phyloP scores from a whole-genome alignment of 768 basidiomycete genomes.

The Calocybe cyanea region DNA sequence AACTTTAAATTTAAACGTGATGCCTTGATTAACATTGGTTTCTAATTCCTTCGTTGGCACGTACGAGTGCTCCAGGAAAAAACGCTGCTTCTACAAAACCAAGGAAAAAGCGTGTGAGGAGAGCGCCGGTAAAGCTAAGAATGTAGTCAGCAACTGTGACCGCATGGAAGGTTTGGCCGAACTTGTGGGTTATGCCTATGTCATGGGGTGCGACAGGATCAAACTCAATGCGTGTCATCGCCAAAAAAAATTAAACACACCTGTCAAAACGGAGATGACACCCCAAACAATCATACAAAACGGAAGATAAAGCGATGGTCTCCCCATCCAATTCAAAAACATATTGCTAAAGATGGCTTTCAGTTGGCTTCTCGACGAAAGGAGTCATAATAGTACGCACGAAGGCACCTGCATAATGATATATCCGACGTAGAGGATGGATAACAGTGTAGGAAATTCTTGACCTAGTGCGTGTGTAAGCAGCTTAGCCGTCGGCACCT shows the following conservation, averaged over 20 bases:
- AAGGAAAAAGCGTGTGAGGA: conserved; percentile 70
- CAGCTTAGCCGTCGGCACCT: background rate
- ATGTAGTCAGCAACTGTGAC: background rate
- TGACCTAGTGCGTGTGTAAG: conserved; percentile 16
- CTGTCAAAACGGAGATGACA: conserved; percentile 44
- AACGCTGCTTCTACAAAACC: conserved; percentile 74
- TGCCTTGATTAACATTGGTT: background rate
- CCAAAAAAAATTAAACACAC: conserved; percentile 23
- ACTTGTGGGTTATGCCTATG: conserved; percentile 20
- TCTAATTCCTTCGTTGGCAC: conserved; percentile 11
- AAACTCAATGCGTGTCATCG: background rate
- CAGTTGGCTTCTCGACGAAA: background rate
- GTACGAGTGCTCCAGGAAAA: conserved; percentile 60
- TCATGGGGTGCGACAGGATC: background rate
- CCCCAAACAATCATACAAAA: conserved; percentile 69
- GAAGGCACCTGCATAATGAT: conserved; percentile 72
- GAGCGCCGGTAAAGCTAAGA: conserved; percentile 56
- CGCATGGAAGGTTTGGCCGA: background rate
- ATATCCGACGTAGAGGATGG: conserved; percentile 65
- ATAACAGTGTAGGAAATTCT: conserved; percentile 60
- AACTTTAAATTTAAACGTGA: conserved; percentile 26
- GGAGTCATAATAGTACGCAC: conserved; percentile 29
- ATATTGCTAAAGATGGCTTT: conserved; percentile 47
- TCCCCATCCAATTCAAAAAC: conserved; percentile 59
- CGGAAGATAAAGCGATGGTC: conserved; percentile 63